phyloP scores from a whole-genome alignment of 2,329 filamentous ascomycete genomes.

The Geosmithia morbida region DNA sequence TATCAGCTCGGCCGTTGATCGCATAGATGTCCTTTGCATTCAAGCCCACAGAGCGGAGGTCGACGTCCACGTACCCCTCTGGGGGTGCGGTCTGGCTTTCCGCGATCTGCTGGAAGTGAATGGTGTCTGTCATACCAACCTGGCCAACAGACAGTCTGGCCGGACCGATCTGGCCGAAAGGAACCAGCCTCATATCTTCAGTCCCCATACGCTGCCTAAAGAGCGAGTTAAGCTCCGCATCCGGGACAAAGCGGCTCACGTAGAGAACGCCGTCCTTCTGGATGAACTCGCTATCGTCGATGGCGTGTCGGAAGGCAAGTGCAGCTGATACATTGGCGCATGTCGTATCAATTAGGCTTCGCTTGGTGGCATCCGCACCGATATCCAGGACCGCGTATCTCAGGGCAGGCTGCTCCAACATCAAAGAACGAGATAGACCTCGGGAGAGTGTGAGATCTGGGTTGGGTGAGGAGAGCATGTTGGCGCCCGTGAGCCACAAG shows the following conservation, averaged over 20 bases:
- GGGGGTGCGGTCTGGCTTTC: not conserved
- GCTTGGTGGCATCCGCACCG: not conserved
- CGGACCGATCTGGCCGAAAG: not conserved
- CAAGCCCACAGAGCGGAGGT: slow-evolving; percentile 8
- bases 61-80: slow-evolving; percentile 11
- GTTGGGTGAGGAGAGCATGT: not conserved
- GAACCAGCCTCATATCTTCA: not conserved
- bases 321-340: not conserved
- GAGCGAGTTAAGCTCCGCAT: not conserved
- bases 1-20: slow-evolving; percentile 12
- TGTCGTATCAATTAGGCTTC: not conserved
- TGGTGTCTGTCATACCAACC: not conserved
- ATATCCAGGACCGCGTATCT: not conserved
- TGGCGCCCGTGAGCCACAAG: not conserved
- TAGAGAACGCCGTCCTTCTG: not conserved
- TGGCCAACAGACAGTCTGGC: not conserved
- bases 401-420: slow-evolving; percentile 3
- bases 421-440: slow-evolving; percentile 2
- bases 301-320: not conserved
- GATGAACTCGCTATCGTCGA: slow-evolving; percentile 3
- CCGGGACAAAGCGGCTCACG: slow-evolving; percentile 1
- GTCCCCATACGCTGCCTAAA: not conserved
- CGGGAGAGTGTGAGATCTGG: slow-evolving; percentile 1
- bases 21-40: slow-evolving; percentile 11
- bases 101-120: not conserved